phyloP scores from a whole-genome alignment of 345 rosid species.

The Eutrema heterophyllum region DNA sequence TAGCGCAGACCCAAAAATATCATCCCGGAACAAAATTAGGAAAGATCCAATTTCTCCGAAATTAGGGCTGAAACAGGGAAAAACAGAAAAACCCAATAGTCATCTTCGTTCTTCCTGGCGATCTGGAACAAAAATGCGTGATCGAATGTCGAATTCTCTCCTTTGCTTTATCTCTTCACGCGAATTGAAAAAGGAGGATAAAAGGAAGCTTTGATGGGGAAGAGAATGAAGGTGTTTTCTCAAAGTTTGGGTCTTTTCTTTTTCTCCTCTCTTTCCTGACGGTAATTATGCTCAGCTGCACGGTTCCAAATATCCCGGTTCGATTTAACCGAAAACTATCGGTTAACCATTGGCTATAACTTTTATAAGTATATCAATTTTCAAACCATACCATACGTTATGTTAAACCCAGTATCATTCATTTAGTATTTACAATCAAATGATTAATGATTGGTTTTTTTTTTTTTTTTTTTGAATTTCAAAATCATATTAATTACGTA shows the following conservation, averaged over 20 bases:
- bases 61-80: conserved; percentile 13
- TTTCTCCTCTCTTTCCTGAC: conserved; percentile 7
- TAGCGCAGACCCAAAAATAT: conserved; percentile 24
- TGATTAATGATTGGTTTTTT: not conserved
- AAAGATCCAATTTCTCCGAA: not conserved
- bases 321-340: not conserved
- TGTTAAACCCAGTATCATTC: not conserved
- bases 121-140: conserved; percentile 18
- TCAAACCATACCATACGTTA: conserved; percentile 1
- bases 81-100: not conserved
- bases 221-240: conserved; percentile 24
- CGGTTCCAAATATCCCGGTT: conserved; percentile 22
- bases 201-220: conserved; percentile 21
- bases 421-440: not conserved
- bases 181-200: conserved; percentile 18
- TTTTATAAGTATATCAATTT: not conserved
- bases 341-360: not conserved
- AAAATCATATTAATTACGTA: not conserved
- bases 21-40: not conserved
- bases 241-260: conserved; percentile 31
- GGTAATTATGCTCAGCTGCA: conserved; percentile 13
- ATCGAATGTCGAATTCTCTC: not conserved
- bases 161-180: conserved; percentile 17
- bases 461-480: not conserved
- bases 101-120: conserved; percentile 7